Base-by-base conservation (phyloP, 1,139 yeast genomes). In the Zygoascus sp. region DNA sequence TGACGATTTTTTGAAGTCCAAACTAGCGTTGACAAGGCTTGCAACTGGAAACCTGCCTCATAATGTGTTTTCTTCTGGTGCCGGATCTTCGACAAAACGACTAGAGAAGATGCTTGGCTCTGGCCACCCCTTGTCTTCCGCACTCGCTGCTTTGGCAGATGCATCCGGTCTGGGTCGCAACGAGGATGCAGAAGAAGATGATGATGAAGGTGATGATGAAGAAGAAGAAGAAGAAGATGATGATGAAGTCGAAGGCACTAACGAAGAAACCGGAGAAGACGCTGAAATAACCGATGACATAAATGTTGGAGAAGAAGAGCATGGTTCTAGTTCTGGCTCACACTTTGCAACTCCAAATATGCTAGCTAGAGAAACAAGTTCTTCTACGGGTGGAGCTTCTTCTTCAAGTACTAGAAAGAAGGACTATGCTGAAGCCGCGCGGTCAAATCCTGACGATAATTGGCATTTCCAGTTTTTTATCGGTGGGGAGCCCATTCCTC, bases 381-480 rank as follows among this genome's bases (percentile, higher is more conserved):
- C n/a, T n/a, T n/a, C 46, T 3, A 52, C 49, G 15, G 34, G 34
- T 17, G 41, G 47, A n/a, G n/a, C n/a, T 17, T 52, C 45, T 10
- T 48, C 15, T 2, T 15, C 22, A 8, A 17, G 38, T 32, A 16
- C 27, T 2, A 22, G 16, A 15, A 38, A 25, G 32, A 38, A 25
- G 41, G 32, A 53, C 15, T 30, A 30, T 16, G 34, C 34, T 7
- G 34, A 30, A 11, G 34, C 34, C 13, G 34, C 34, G 8, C 8
- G 17, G 34, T 2, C 11, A 13, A 30, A 30, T 13, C 34, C 34
- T 9, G 53, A 52, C 3, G 59, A 60, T 9, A 64, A 68, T 6
- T 76, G 73, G 68, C 66, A 73, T 48, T 67, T 83, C 45, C 86
- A 83, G 53, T 89, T 89, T 60, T 68, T 70, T 5, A 67, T 83